Evolutionary conservation across 192 early-diverging fungal species (phyloP), one percentile per base, ranked within the genome.

Genomic region (Coemansia sp.): DNA sequence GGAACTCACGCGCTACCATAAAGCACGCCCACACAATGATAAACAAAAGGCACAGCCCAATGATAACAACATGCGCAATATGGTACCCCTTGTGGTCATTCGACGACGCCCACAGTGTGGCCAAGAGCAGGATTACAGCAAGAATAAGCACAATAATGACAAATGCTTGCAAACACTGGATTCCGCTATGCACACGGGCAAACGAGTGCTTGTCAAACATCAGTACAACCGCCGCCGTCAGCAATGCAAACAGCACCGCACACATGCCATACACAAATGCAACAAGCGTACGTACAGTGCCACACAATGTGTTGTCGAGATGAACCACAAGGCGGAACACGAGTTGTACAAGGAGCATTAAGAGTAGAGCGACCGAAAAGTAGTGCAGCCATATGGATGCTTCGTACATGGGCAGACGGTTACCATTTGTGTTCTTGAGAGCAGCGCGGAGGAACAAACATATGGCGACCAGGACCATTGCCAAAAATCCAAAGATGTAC

Each of bases 91-190:
- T 66, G 41, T 73, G 67, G 51, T 79, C 77, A 39, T 72, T 66
- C 6, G 59, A 52, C 23, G 71, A 53, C 6, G 77, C 71, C 77
- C 77, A 79, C 23, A 51, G 8, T 7, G 61, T 55, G 1, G 71
- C 61, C 19, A 68, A 22, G 39, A 70, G 27, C 53, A 73, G 55
- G 17, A 79, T 61, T 7, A 70, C 61, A 1, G 71, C 51, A 37
- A 79, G 41, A 6, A 79, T 48, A 5, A 79, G 71, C 64, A 70
- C 37, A 0, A 79, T 73, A 11, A 79, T 61, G 26, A 63, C 68
- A 45, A 79, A 79, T 17, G 71, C 77, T 64, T 79, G 77, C 21
- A 79, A 60, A 49, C 77, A 79, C 52, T 70, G 67, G 35, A 79
- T 79, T 25, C 77, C 77, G 31, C 39, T 50, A 6, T 73, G 71